These are phyloP conservation scores for Parafenestella ontariensis DNA, from an alignment of 2,329 filamentous ascomycete genomes.

Conservation along the genomic window DNA sequence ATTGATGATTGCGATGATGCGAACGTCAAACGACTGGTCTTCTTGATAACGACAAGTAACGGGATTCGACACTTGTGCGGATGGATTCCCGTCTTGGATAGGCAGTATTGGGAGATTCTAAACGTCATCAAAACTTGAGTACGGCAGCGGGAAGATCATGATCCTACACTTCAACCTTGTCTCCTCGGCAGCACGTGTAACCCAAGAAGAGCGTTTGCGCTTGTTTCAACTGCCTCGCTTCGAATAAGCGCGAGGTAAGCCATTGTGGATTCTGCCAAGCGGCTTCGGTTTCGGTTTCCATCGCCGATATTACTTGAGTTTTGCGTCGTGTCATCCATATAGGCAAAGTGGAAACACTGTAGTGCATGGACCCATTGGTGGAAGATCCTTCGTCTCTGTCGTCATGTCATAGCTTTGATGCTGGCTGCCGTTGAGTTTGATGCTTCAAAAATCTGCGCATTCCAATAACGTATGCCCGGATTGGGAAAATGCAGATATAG, in stretches of 20 bases:
- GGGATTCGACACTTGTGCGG: no score
- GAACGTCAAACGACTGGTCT: no score
- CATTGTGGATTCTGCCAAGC: no score
- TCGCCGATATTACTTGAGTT: background rate
- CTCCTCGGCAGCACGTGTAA: background rate
- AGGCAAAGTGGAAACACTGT: no score
- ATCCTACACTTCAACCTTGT: background rate
- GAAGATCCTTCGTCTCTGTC: background rate
- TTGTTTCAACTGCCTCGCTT: background rate
- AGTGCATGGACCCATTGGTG: background rate
- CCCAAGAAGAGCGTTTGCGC: background rate
- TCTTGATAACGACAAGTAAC: no score
- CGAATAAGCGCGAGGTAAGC: background rate
- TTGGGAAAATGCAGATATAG: background rate
- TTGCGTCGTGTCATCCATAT: background rate
- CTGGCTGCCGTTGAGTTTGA: background rate
- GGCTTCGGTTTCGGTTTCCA: background rate
- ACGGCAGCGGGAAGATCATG: background rate
- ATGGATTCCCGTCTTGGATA: no score
- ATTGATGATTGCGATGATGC: no score
- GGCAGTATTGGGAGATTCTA: background rate
- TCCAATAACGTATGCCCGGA: background rate
- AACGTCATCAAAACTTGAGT: no score
- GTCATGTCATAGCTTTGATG: background rate
- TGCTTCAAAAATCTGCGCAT: no score